phyloP scores from a whole-genome alignment of 371 early-diverging fungal species.

The Modicella reniformis region DNA sequence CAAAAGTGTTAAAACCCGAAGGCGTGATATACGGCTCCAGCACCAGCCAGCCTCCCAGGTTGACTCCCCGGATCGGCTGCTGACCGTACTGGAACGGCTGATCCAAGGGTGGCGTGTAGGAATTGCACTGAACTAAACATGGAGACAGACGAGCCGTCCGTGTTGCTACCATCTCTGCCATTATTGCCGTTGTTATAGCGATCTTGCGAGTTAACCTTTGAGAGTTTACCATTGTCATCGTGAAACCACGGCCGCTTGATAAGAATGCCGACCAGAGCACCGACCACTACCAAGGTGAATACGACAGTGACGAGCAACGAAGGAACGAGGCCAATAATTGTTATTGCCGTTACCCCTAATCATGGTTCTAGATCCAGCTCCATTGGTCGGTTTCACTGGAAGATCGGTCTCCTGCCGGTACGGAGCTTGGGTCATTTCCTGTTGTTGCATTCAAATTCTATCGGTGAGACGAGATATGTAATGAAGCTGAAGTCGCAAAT shows the following conservation, averaged over 20 bases:
- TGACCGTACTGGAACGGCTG: slow-evolving; percentile 64
- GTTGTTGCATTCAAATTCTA: slow-evolving; percentile 11
- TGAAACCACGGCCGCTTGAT: slow-evolving; percentile 38
- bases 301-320: slow-evolving; percentile 20
- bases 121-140: slow-evolving; percentile 47
- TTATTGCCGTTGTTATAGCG: slow-evolving; percentile 1
- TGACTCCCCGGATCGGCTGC: slow-evolving; percentile 75
- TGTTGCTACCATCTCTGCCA: slow-evolving; percentile 1
- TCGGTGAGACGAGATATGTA: too few relatives aligned
- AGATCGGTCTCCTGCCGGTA: not conserved
- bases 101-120: slow-evolving; percentile 58
- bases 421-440: slow-evolving; percentile 12
- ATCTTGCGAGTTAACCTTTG: not conserved
- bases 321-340: slow-evolving; percentile 6
- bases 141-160: slow-evolving; percentile 7
- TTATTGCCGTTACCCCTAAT: not conserved
- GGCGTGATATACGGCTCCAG: slow-evolving; percentile 81
- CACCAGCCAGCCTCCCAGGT: slow-evolving; percentile 79
- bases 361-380: not conserved
- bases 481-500: too few relatives aligned
- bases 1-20: slow-evolving; percentile 72
- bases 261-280: slow-evolving; percentile 19
- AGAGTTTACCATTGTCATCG: not conserved
- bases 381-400: not conserved
- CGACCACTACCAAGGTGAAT: slow-evolving; percentile 26